phyloP scores from a whole-genome alignment of 352 stramenopile genomes.

The Blastocystis sp. region DNA sequence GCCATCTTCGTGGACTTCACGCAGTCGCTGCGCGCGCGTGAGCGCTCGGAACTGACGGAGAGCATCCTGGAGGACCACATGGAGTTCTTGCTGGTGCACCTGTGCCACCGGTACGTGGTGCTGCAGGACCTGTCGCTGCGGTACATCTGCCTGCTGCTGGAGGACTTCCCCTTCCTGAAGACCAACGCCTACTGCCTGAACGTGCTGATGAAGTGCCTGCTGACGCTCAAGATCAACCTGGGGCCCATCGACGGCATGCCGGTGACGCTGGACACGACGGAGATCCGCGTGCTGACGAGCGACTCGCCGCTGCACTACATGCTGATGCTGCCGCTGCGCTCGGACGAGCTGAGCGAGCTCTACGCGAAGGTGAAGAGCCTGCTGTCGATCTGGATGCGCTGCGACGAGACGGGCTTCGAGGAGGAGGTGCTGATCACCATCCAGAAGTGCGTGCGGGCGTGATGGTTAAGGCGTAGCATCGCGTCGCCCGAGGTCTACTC shows the following conservation, averaged over 20 bases:
- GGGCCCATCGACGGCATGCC: conserved; percentile 23
- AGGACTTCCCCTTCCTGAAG: conserved; percentile 51
- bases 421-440: conserved; percentile 59
- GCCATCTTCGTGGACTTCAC: conserved; percentile 54
- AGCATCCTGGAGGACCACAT: conserved; percentile 60
- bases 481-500: conserved; percentile 45
- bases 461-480: conserved; percentile 27
- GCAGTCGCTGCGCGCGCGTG: not conserved
- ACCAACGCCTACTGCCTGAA: conserved; percentile 63
- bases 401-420: not conserved
- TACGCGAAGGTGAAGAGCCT: conserved; percentile 53
- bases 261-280: conserved; percentile 20
- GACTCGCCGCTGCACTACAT: conserved; percentile 58
- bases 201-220: conserved; percentile 56
- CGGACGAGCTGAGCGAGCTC: conserved; percentile 11
- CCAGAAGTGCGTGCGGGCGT: conserved; percentile 8
- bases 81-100: conserved; percentile 46
- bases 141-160: conserved; percentile 50
- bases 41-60: conserved; percentile 6
- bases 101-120: conserved; percentile 41
- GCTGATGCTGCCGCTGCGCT: conserved; percentile 35
- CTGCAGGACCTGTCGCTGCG: conserved; percentile 45
- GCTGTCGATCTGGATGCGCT: conserved; percentile 32
- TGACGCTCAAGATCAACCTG: conserved; percentile 66
- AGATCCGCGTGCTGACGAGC: conserved; percentile 10